Conservation (phyloP, 169 alveolate species). For the Plasmodium yoelii region DNA sequence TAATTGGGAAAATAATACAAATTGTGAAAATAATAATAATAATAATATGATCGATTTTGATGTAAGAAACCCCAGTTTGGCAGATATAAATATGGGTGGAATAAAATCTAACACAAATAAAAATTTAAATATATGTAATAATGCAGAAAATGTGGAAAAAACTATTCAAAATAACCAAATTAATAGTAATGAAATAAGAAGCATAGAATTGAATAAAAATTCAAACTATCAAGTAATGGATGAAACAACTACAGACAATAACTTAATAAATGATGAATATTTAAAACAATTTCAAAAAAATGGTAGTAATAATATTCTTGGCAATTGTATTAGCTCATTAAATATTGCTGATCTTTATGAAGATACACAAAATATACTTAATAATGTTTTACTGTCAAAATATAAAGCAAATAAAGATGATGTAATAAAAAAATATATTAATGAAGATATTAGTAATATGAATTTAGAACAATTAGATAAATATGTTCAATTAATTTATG, state of each 20-base stretch:
- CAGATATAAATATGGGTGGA: neutral
- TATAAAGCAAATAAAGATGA: constrained; percentile 60
- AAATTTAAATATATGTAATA: neutral
- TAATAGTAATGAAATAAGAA: too few relatives aligned
- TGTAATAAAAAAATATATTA: constrained; percentile 46
- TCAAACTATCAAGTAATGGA: neutral
- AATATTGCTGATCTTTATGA: constrained; percentile 29
- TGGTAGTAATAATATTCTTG: constrained; percentile 22
- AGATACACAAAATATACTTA: constrained; percentile 53
- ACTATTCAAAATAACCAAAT: too few relatives aligned
- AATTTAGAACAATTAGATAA: constrained; percentile 55
- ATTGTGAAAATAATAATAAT: neutral
- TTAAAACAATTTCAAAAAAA: constrained; percentile 42
- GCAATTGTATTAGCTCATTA: constrained; percentile 37
- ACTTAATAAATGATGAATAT: constrained; percentile 24
- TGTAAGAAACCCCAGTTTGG: neutral
- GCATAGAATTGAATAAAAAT: neutral
- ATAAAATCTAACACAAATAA: neutral
- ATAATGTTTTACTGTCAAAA: constrained; percentile 44
- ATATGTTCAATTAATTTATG: constrained; percentile 43
- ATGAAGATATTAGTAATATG: constrained; percentile 55
- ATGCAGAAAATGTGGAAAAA: too few relatives aligned
- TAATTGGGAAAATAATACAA: neutral
- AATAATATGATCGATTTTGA: neutral
- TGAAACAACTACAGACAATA: neutral